phyloP scores from a whole-genome alignment of 2,329 filamentous ascomycete species.

The Epichloe elymi region DNA sequence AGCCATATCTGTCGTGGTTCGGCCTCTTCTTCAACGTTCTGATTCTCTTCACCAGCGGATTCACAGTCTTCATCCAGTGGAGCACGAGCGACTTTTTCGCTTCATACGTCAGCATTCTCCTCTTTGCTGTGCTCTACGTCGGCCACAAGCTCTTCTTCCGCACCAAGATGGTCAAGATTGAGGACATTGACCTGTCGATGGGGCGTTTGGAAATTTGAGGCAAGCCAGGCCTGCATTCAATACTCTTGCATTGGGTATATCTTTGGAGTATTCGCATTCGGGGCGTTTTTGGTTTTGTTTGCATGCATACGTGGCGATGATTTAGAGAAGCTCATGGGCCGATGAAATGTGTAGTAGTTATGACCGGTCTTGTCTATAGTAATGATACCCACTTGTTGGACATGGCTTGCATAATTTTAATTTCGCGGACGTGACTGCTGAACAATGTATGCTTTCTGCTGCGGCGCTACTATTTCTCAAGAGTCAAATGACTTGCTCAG shows the following conservation, averaged over 20 bases:
- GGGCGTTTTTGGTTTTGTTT: neutral
- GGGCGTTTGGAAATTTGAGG: slow-evolving; percentile 3
- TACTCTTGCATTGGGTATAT: no score
- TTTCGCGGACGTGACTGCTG: neutral
- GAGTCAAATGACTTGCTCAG: no score
- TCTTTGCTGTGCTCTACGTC: slow-evolving; percentile 46
- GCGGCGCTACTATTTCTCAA: no score
- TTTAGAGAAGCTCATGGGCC: neutral
- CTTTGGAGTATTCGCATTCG: neutral
- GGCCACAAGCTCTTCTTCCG: slow-evolving; percentile 44
- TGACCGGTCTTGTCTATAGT: neutral
- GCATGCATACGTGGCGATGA: slow-evolving; percentile 2
- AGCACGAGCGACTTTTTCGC: slow-evolving; percentile 47
- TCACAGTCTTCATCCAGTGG: slow-evolving; percentile 55
- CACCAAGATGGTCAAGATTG: slow-evolving; percentile 24
- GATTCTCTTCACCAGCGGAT: slow-evolving; percentile 55
- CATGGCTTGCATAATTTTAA: neutral
- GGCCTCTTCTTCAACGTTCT: slow-evolving; percentile 52
- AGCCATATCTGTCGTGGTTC: slow-evolving; percentile 53
- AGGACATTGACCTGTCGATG: slow-evolving; percentile 22
- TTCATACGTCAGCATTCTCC: slow-evolving; percentile 49
- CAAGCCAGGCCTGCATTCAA: no score
- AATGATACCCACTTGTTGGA: slow-evolving; percentile 6
- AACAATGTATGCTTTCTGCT: neutral
- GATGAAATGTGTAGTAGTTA: neutral